Conservation (phyloP, 441 rosid species). For the Pelargonium cotyledonis region DNA sequence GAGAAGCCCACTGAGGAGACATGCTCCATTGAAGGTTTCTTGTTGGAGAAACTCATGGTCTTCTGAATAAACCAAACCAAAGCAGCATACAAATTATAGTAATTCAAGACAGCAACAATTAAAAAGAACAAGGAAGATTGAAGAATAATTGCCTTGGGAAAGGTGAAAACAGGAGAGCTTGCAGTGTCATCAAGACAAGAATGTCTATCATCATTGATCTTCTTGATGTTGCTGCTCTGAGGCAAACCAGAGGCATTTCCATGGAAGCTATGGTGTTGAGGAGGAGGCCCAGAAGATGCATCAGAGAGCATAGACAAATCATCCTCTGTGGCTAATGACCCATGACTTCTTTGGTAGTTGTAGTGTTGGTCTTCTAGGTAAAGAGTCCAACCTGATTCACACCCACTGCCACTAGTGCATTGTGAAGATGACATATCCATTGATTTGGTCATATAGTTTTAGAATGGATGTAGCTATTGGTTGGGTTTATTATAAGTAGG, state of each 20-base stretch:
- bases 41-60: conserved; percentile 17
- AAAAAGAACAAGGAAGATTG: background rate
- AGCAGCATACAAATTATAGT: background rate
- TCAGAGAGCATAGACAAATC: conserved; percentile 71
- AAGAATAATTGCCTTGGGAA: conserved; percentile 34
- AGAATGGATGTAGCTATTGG: background rate
- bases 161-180: conserved; percentile 37
- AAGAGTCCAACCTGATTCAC: conserved; percentile 83
- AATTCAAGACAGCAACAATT: background rate
- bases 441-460: conserved; percentile 1
- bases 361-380: conserved; percentile 32
- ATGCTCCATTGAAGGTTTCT: conserved; percentile 32
- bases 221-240: conserved; percentile 25
- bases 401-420: conserved; percentile 38
- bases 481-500: background rate
- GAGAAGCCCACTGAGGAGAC: conserved; percentile 41
- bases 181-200: conserved; percentile 61
- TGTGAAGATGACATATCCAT: conserved; percentile 55
- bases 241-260: conserved; percentile 22
- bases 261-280: conserved; percentile 25
- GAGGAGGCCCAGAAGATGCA: conserved; percentile 69
- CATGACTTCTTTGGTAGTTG: conserved; percentile 8
- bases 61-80: conserved; percentile 25
- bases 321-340: conserved; percentile 17
- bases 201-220: conserved; percentile 31